Conservation (phyloP, 805 yeast species). For the Teunomyces panamensis region DNA sequence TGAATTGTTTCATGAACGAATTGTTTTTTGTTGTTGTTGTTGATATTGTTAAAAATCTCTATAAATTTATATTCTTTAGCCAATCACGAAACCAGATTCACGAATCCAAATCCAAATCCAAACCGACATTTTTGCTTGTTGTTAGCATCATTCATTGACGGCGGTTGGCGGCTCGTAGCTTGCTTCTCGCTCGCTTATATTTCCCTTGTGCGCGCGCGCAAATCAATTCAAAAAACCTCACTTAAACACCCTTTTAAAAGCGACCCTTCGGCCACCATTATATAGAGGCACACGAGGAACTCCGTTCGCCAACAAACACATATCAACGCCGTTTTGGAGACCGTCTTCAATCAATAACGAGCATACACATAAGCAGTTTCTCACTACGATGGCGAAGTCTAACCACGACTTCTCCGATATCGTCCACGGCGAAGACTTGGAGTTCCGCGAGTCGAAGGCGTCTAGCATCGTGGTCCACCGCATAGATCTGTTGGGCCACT, state of each 20-base stretch:
- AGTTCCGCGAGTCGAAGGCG: conserved; percentile 23
- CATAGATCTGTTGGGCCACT: conserved; percentile 3
- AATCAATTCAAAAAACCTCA: not conserved
- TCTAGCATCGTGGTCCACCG: conserved; percentile 12
- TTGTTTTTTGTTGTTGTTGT: too few species aligned
- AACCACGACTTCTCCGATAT: conserved; percentile 31
- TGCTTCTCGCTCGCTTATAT: not conserved
- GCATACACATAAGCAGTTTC: too few species aligned
- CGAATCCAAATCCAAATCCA: too few species aligned
- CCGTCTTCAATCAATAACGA: too few species aligned
- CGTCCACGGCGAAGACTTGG: conserved; percentile 38
- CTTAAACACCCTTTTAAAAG: not conserved
- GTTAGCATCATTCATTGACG: not conserved
- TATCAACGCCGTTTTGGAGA: not conserved
- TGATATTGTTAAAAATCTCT: too few species aligned
- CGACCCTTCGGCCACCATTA: not conserved
- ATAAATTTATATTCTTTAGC: too few species aligned
- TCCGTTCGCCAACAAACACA: too few species aligned
- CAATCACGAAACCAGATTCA: too few species aligned
- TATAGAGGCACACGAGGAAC: not conserved
- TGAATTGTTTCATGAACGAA: too few species aligned
- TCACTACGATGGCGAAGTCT: not conserved
- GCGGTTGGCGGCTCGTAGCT: too few species aligned
- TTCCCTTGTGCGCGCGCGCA: not conserved
- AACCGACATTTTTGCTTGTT: too few species aligned